Base-by-base conservation (phyloP, 2,329 filamentous ascomycete species). In the Epichloe brachyelytri region DNA sequence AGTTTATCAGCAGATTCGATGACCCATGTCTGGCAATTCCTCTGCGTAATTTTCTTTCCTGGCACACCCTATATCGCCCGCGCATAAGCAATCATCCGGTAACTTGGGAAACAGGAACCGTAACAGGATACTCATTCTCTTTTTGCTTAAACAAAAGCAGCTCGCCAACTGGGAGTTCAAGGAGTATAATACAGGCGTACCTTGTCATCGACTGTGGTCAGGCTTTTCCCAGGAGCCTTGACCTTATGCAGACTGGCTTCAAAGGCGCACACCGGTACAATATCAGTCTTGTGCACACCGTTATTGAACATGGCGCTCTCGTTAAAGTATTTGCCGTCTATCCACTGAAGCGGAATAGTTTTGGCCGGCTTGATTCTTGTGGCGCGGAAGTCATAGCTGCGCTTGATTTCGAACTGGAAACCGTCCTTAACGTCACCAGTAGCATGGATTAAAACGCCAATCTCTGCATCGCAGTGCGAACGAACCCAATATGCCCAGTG, bases 11-110 rank as follows among this genome's bases (percentile, higher is more conserved):
- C 62, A 5, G 63, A 62, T 50, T 67, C 63, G 5, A 66, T 57
- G 47, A 66, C 62, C 65, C 65, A 68, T 11, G 63, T 66, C 56
- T 68, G 63, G 46, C 65, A 68, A 41, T 68, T 55, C 34, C 57
- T 60, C 41, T 64, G 63, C n/a, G 36, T 53, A 39, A 66, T 48
- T 51, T 53, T 64, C 37, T 45, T 55, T 14, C 55, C 49, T 33
- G 37, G 2, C 20, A 14, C 22, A 36, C 7, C 11, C 50, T 48
- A 15, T 5, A 34, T 38, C 3, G 22, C 22, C 36, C 38, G 22
- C 15, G 8, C 36, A 30, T 34, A 37, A 44, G 40, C 11, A 14
- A 39, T 49, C 30, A 43, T 20, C 4, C 20, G 17, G 17, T 38
- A 26, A 38, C 19, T 5, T 5, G 17, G 34, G 40, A 12, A 17